Base-by-base conservation (phyloP, 106 monocot genomes). In the Dendrobium officinale region DNA sequence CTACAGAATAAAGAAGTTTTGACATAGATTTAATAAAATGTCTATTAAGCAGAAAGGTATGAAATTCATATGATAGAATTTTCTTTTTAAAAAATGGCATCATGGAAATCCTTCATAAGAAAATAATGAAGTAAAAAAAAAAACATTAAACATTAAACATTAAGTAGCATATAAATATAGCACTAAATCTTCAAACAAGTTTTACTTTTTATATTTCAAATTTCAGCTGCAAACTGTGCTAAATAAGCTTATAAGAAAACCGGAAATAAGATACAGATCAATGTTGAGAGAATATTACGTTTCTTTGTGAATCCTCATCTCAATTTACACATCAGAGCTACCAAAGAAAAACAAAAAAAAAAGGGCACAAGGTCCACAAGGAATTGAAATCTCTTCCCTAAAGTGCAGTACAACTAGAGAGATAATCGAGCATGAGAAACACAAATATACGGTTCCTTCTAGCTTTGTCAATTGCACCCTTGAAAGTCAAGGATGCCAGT, bases 1-100 rank as follows among this genome's bases (percentile, higher is more conserved):
- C 92, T 92, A 82, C 67, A 88, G 24, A 9, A 7, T 10, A 22
- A 49, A 47, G 51, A 9, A 8, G 18, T 49, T 19, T 49, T 26
- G 27, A 51, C 3, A 48, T 76, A 20, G 9, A 49, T 47, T 49
- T 19, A 76, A 76, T 16, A 76, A 9, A 48, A 31, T 66, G 26
- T 24, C 16, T 33, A 70, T 6, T 33, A 37, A 31, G 70, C 33
- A 70, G 33, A 70, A 70, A 37, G 33, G 16, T 70, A 13, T 4
- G 37, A 4, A 33, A 33, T 70, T 33, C 29, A 16, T 31, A 70
- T 70, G 70, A 70, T 33, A 13, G 22, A 2, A 31, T 61, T n/a
- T 22, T 61, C 5, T 54, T 22, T 61, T 61, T 61, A 0, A 9
- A 70, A 70, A 37, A 40, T 29, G 17, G 13, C 16, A 70, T 70